These are phyloP conservation scores for Polymyxa betae DNA, from an alignment of 208 protist species.

Conservation along the genomic window DNA sequence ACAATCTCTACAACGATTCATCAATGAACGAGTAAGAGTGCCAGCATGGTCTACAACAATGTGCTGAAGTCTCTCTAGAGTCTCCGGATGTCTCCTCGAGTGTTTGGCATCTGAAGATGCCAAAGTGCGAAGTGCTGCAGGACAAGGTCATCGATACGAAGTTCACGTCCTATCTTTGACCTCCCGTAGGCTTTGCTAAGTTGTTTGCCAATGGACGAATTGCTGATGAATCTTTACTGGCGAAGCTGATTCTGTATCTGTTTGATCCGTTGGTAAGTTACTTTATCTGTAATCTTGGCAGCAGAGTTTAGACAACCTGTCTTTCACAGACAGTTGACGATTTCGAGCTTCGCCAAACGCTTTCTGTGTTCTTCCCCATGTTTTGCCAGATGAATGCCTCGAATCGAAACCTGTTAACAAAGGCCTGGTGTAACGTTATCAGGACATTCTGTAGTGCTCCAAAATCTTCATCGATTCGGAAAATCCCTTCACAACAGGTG, in stretches of 20 bases:
- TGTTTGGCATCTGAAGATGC: conserved; percentile 10
- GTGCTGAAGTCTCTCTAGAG: neutral
- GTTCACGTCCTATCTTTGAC: neutral
- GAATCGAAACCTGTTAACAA: neutral
- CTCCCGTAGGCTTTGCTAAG: neutral
- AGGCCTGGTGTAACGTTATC: neutral
- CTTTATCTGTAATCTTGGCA: neutral
- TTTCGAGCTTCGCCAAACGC: conserved; percentile 18
- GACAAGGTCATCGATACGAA: neutral
- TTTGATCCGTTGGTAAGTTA: conserved; percentile 22
- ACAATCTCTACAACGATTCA: neutral
- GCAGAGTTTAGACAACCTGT: neutral
- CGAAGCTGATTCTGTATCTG: neutral
- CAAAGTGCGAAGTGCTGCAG: neutral
- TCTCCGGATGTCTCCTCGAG: neutral
- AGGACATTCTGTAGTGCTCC: conserved; percentile 12
- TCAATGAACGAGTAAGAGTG: neutral
- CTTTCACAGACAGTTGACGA: conserved; percentile 9
- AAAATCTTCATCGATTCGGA: neutral
- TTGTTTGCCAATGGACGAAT: neutral
- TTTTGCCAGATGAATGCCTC: neutral
- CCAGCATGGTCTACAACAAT: neutral
- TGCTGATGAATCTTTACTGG: neutral
- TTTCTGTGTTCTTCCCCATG: conserved; percentile 35
- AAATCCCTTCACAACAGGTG: conserved; percentile 10